phyloP scores from a whole-genome alignment of 2,329 filamentous ascomycete genomes.

The Mariannaea elegans region DNA sequence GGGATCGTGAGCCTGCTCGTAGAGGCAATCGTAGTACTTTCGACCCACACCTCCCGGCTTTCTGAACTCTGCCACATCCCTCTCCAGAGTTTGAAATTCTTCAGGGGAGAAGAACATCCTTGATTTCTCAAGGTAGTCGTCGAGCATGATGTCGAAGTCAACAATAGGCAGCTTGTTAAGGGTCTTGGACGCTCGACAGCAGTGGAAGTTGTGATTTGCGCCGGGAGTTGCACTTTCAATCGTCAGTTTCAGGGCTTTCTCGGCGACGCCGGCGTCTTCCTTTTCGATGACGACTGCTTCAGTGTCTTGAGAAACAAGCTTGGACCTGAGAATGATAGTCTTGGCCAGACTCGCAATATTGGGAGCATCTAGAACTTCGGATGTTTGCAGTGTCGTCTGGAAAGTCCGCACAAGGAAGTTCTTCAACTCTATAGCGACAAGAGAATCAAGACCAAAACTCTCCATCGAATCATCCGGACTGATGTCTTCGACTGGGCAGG shows the following conservation, averaged over 20 bases:
- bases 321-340: conserved; percentile 20
- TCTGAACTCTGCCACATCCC: conserved; percentile 18
- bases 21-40: conserved; percentile 17
- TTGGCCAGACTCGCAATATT: conserved; percentile 22
- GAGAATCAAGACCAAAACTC: conserved; percentile 26
- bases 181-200: conserved; percentile 19
- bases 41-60: conserved; percentile 17
- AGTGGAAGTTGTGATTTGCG: conserved; percentile 23
- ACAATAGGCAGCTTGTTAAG: conserved; percentile 21
- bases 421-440: conserved; percentile 30
- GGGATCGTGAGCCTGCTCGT: conserved; percentile 18
- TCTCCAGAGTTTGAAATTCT: conserved; percentile 16
- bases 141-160: conserved; percentile 20
- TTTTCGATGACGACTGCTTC: neutral
- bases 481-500: conserved; percentile 22
- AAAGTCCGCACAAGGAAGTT: conserved; percentile 25
- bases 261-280: conserved; percentile 1
- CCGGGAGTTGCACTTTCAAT: neutral
- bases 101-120: conserved; percentile 21
- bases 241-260: neutral
- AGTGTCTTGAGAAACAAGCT: conserved; percentile 10
- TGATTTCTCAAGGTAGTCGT: conserved; percentile 22
- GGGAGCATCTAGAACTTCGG: conserved; percentile 20
- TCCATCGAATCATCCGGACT: conserved; percentile 22
- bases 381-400: conserved; percentile 24